Evolutionary conservation across 495 filamentous ascomycete genomes (phyloP).

Genomic region (Pseudomonodictys pantanalensis): DNA sequence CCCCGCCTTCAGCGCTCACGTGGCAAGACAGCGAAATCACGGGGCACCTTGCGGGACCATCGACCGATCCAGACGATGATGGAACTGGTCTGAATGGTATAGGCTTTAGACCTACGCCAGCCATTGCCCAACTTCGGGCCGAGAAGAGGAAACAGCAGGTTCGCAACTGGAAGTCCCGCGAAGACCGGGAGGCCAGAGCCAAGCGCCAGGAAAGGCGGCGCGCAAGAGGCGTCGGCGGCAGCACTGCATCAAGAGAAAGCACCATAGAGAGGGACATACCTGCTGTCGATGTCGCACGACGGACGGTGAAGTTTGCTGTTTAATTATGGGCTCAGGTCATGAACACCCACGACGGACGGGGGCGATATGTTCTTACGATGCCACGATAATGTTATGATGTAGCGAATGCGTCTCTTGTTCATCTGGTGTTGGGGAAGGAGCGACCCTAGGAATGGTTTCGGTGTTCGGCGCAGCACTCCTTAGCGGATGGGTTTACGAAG

Average conservation of each 20-base stretch:
- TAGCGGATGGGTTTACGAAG: no score
- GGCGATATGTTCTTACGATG: slow-evolving; percentile 1
- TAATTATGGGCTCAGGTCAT: background rate
- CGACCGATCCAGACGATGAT: slow-evolving; percentile 43
- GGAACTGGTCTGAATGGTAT: slow-evolving; percentile 64
- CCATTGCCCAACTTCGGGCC: slow-evolving; percentile 71
- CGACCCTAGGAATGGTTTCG: background rate
- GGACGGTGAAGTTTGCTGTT: slow-evolving; percentile 20
- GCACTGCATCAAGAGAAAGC: slow-evolving; percentile 10
- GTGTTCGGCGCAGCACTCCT: background rate
- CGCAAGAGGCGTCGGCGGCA: slow-evolving; percentile 22
- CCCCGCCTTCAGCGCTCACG: slow-evolving; percentile 52
- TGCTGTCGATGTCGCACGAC: background rate
- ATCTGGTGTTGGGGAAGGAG: no score
- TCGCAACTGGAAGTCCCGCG: slow-evolving; percentile 75
- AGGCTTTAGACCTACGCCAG: slow-evolving; percentile 84
- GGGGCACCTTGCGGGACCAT: slow-evolving; percentile 51
- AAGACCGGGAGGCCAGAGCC: slow-evolving; percentile 78
- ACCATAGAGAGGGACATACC: slow-evolving; percentile 14
- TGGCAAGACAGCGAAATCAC: slow-evolving; percentile 87
- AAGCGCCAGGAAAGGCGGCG: slow-evolving; percentile 59
- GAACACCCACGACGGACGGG: background rate
- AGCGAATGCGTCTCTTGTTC: slow-evolving; percentile 6
- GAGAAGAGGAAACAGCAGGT: slow-evolving; percentile 79
- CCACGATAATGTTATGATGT: slow-evolving; percentile 17